Evolutionary conservation across 2,329 filamentous ascomycete genomes (phyloP).

Genomic region (Penicillium crustosum): DNA sequence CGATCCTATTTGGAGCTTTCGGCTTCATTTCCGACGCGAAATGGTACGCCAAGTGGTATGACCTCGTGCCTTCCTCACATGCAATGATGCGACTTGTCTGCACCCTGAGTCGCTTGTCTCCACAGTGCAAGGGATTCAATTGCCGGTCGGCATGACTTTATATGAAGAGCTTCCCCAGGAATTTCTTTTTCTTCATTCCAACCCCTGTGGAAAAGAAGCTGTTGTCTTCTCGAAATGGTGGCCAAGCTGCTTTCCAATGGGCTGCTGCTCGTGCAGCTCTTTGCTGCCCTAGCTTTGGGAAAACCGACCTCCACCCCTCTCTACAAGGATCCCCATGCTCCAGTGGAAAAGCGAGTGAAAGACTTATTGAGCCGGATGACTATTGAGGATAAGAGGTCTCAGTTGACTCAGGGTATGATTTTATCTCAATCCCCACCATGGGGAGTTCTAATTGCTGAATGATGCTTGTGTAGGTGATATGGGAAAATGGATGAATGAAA

Average conservation of each 20-base stretch:
- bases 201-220: background rate
- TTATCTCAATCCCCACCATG: accelerated
- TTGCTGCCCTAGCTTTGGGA: conserved; percentile 19
- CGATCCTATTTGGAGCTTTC: background rate
- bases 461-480: conserved; percentile 56
- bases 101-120: background rate
- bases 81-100: background rate
- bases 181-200: background rate
- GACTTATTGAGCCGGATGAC: conserved; percentile 73
- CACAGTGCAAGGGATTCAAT: background rate
- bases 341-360: conserved; percentile 63
- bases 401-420: conserved; percentile 58
- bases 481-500: conserved; percentile 71
- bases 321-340: conserved; percentile 64
- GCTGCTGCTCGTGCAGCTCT: conserved; percentile 29
- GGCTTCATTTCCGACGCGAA: conserved; percentile 13
- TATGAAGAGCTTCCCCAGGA: conserved; percentile 2
- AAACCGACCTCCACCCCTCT: conserved; percentile 21
- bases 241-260: conserved; percentile 23
- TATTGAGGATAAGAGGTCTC: conserved; percentile 69
- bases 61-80: background rate
- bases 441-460: background rate
- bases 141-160: background rate
- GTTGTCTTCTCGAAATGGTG: conserved; percentile 12
- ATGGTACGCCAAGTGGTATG: background rate